A percentile compares a stretch with the other conserved stretches of the same genome.
Evolutionary conservation across 78 protist species (phyloP).

Genomic region (Pigoraptor vietnamica): DNA sequence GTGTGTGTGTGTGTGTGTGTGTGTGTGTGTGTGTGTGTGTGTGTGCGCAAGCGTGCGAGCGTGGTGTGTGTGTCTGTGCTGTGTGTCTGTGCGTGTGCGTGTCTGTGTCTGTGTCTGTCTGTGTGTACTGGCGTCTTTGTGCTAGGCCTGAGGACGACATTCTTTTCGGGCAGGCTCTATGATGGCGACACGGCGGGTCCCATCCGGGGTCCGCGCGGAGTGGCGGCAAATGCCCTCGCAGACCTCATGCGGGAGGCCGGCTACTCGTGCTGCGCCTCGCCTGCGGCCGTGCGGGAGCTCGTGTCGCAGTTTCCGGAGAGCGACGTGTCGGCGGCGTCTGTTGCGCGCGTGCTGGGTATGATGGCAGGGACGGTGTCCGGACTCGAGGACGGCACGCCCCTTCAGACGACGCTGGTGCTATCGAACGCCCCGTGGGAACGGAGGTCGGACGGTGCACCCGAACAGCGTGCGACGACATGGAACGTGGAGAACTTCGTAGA

Average conservation of each 20-base stretch:
- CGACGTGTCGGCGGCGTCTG: neutral
- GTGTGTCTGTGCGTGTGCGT: too few species aligned
- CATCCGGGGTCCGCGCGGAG: neutral
- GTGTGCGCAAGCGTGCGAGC: too few species aligned
- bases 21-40: too few species aligned
- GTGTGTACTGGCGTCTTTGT: too few species aligned
- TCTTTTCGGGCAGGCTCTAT: neutral
- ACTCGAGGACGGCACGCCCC: neutral
- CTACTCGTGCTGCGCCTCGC: neutral
- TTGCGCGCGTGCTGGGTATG: constrained; percentile 1
- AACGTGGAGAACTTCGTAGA: neutral
- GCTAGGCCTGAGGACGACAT: too few species aligned
- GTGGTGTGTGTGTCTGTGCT: too few species aligned
- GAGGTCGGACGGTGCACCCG: neutral
- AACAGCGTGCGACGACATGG: neutral
- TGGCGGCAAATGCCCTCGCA: neutral
- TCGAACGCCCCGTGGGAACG: neutral
- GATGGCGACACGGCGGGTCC: neutral
- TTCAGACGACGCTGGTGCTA: neutral
- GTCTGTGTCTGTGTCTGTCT: too few species aligned
- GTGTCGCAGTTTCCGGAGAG: neutral
- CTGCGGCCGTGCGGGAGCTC: neutral
- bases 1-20: too few species aligned
- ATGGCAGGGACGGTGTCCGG: neutral
- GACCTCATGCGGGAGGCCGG: neutral